phyloP scores from a whole-genome alignment of 2,329 filamentous ascomycete species.

The Colletotrichum sp. region DNA sequence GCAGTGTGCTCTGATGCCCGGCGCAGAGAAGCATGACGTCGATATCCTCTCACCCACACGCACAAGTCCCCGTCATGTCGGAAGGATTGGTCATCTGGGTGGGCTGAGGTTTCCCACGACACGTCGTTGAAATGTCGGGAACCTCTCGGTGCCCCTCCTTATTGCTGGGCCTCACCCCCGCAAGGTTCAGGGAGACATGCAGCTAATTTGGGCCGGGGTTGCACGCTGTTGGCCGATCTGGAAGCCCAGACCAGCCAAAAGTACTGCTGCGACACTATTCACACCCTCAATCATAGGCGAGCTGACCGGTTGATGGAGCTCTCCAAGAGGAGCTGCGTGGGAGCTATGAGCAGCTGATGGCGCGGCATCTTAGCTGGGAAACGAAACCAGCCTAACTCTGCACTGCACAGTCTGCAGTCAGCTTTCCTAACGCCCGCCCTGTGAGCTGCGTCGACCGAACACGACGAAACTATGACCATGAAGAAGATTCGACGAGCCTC shows the following conservation, averaged over 20 bases:
- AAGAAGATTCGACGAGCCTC: background rate
- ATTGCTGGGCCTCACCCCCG: background rate
- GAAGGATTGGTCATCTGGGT: slow-evolving; percentile 15
- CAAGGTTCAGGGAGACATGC: slow-evolving; percentile 1
- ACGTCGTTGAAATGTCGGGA: background rate
- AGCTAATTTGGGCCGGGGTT: slow-evolving; percentile 1
- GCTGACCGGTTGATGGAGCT: background rate
- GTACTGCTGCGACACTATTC: background rate
- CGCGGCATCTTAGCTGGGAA: background rate
- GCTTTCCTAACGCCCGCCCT: background rate
- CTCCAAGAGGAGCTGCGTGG: background rate
- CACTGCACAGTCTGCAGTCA: background rate
- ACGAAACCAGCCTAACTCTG: background rate
- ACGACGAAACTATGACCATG: background rate
- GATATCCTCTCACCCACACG: slow-evolving; percentile 3
- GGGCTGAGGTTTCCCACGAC: slow-evolving; percentile 2
- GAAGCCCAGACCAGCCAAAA: background rate
- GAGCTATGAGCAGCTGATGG: slow-evolving; percentile 7
- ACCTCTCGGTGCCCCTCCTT: slow-evolving; percentile 1
- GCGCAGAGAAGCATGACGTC: slow-evolving; percentile 12
- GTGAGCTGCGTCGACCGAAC: background rate
- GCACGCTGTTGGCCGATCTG: background rate
- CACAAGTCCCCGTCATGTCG: slow-evolving; percentile 5
- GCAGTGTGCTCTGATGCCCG: background rate
- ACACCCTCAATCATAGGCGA: background rate